Evolutionary conservation across 371 early-diverging fungal species (phyloP).

Genomic region (Mucor irregularis): DNA sequence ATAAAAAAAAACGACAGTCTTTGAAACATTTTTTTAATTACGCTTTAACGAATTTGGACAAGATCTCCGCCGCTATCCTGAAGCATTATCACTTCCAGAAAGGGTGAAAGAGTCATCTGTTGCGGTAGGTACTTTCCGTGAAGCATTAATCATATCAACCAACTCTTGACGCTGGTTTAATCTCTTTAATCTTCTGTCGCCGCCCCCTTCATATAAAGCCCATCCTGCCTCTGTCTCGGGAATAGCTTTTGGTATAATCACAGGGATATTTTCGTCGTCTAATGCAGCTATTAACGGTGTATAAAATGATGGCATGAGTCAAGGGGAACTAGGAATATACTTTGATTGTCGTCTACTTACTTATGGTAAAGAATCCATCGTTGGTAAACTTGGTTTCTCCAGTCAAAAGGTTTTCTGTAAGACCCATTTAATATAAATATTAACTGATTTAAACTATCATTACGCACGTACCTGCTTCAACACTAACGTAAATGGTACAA

Average conservation of each 20-base stretch:
- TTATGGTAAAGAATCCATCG: conserved; percentile 64
- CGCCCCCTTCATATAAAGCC: conserved; percentile 41
- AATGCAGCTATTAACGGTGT: conserved; percentile 36
- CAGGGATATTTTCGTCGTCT: conserved; percentile 43
- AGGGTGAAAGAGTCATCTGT: not conserved
- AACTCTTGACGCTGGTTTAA: conserved; percentile 47
- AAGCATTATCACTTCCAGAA: not conserved
- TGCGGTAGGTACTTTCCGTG: not conserved
- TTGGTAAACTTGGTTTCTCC: conserved; percentile 61
- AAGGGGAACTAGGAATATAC: not conserved
- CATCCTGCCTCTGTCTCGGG: conserved; percentile 48
- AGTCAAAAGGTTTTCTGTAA: conserved; percentile 55
- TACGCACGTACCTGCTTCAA: conserved; percentile 46
- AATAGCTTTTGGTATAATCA: conserved; percentile 42
- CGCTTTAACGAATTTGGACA: conserved; percentile 1
- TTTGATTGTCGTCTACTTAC: conserved; percentile 18
- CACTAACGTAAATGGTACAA: conserved; percentile 46
- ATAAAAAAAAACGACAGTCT: conserved; percentile 17
- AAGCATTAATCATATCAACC: conserved; percentile 21
- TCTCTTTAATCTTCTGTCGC: conserved; percentile 44
- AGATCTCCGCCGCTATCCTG: not conserved
- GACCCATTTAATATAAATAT: not conserved
- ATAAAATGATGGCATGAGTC: not conserved
- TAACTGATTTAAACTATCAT: not conserved
- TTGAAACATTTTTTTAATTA: no score